phyloP scores from a whole-genome alignment of 352 stramenopile genomes.

The Phytophthora uliginosa region DNA sequence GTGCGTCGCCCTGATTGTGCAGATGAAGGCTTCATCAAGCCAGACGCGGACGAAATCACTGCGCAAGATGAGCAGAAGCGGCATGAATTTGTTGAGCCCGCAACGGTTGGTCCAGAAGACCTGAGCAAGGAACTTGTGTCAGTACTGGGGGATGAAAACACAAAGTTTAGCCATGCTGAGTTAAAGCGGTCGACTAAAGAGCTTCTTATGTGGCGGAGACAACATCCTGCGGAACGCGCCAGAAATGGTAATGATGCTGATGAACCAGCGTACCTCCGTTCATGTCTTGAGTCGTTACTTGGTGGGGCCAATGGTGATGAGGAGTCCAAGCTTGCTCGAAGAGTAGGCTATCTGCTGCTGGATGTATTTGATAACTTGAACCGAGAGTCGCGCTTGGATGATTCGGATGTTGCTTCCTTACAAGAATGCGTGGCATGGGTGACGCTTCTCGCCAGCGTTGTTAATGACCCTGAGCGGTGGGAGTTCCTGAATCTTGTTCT shows the following conservation, averaged over 20 bases:
- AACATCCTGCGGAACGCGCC: not conserved
- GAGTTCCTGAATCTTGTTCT: conserved; percentile 59
- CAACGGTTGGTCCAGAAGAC: conserved; percentile 28
- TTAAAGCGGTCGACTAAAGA: conserved; percentile 54
- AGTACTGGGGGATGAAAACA: conserved; percentile 30
- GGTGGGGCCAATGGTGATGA: conserved; percentile 16
- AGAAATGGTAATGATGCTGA: not conserved
- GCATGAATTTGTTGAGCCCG: conserved; percentile 45
- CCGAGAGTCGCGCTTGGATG: conserved; percentile 4
- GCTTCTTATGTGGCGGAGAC: conserved; percentile 36
- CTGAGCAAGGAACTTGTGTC: conserved; percentile 45
- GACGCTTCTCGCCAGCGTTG: conserved; percentile 38
- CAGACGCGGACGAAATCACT: conserved; percentile 40
- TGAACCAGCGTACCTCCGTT: conserved; percentile 27
- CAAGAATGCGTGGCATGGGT: conserved; percentile 26
- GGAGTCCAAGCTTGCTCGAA: conserved; percentile 49
- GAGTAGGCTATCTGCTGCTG: conserved; percentile 70
- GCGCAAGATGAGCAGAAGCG: conserved; percentile 26
- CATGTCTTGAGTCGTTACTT: conserved; percentile 28
- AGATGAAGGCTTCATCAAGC: conserved; percentile 64
- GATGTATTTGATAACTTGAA: conserved; percentile 53
- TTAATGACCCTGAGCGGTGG: conserved; percentile 40
- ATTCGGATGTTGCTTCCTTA: not conserved
- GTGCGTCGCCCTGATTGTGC: conserved; percentile 39
- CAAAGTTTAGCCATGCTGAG: conserved; percentile 43